Conservation (phyloP, 2,329 filamentous ascomycete species). For the Malbranchea zuffiana region DNA sequence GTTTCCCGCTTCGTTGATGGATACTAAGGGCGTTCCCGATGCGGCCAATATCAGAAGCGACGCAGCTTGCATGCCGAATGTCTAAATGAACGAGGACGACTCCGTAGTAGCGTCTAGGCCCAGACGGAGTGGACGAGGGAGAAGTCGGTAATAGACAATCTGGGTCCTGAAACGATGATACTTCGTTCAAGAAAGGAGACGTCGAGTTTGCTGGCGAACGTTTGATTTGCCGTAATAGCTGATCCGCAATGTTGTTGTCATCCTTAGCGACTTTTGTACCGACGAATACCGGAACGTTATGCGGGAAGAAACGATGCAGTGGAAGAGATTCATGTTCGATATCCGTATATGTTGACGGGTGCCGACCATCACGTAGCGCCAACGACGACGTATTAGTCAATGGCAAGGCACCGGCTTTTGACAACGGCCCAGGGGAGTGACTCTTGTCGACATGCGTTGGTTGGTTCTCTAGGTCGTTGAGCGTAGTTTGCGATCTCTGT, state of each 20-base stretch:
- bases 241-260: no score
- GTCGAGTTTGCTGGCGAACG: no score
- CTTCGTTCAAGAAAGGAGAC: background rate
- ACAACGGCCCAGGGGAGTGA: no score
- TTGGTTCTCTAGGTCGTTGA: conserved; percentile 3
- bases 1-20: conserved; percentile 16
- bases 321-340: no score
- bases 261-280: no score
- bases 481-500: background rate
- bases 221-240: no score
- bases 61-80: background rate
- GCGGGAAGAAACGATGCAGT: no score
- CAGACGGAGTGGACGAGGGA: background rate
- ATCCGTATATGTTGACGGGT: no score
- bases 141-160: background rate
- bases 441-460: background rate
- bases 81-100: conserved; percentile 22
- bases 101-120: conserved; percentile 12
- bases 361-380: no score
- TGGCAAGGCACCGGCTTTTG: no score
- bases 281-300: no score
- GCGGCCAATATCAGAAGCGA: conserved; percentile 15
- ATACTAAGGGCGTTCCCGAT: conserved; percentile 17
- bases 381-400: no score
- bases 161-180: background rate